A percentile compares a stretch with the other conserved stretches of the same genome.
Conservation (phyloP, 306 rosid genomes). For the Cicer cuneatum region DNA sequence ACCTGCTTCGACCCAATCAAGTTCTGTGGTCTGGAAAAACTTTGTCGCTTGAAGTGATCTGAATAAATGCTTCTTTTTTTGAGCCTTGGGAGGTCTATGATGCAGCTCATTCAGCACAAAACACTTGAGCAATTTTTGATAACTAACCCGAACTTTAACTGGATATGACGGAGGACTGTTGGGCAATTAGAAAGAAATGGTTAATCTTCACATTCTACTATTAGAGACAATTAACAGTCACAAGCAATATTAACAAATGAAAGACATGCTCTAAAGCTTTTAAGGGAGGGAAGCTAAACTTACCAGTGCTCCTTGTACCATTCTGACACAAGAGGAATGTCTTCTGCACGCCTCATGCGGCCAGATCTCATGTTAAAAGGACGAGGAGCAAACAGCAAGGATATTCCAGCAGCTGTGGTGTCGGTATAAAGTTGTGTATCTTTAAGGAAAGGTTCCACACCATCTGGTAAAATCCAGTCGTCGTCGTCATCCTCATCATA, state of each 20-base stretch:
- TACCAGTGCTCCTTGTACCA: constrained; percentile 99
- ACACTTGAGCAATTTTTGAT: constrained; percentile 91
- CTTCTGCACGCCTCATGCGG: constrained; percentile 92
- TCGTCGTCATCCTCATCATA: constrained; percentile 89
- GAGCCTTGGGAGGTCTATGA: constrained; percentile 99
- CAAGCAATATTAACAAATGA: not conserved
- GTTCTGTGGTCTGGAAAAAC: constrained; percentile 98
- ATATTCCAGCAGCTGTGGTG: constrained; percentile 96
- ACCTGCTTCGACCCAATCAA: constrained; percentile 99
- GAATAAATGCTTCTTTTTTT: constrained; percentile 93
- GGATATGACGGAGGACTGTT: constrained; percentile 98
- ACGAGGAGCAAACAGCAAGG: constrained; percentile 95
- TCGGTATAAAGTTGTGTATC: constrained; percentile 94
- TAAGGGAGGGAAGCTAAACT: constrained; percentile 33
- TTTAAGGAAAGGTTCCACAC: constrained; percentile 83
- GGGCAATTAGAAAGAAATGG: constrained; percentile 10
- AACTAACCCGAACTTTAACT: constrained; percentile 97
- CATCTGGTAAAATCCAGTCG: constrained; percentile 81
- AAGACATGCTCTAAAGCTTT: not conserved
- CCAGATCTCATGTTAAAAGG: constrained; percentile 99
- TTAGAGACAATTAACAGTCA: not conserved
- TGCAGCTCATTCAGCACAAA: constrained; percentile 97
- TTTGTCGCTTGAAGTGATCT: constrained; percentile 97
- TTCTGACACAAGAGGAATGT: constrained; percentile 95
- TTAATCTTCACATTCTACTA: not conserved